A percentile compares a stretch with the other conserved stretches of the same genome.
Evolutionary conservation across 305 asterid genomes (phyloP).

Genomic region (Andrographis paniculata): DNA sequence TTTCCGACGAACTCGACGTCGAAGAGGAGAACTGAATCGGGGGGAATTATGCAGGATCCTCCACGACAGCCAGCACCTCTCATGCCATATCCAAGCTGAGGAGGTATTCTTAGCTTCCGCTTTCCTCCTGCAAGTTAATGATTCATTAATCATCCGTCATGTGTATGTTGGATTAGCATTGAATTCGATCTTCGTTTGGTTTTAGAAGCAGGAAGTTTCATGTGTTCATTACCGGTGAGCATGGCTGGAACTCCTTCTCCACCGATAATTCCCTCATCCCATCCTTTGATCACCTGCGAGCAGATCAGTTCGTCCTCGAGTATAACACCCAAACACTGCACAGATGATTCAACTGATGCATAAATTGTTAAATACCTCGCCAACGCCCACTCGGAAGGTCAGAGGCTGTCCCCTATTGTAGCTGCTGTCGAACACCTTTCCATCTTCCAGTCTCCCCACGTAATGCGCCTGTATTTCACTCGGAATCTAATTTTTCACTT

Average conservation of each 20-base stretch:
- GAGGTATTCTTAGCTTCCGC: conserved; percentile 69
- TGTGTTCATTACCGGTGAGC: conserved; percentile 66
- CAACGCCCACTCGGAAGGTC: conserved; percentile 75
- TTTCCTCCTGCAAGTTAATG: conserved; percentile 56
- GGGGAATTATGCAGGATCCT: conserved; percentile 31
- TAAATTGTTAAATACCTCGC: conserved; percentile 42
- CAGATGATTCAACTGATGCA: too few relatives aligned
- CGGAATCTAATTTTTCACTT: too few relatives aligned
- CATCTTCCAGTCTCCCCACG: conserved; percentile 61
- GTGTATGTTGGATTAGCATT: background rate
- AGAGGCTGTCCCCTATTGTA: conserved; percentile 84
- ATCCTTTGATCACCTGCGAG: conserved; percentile 90
- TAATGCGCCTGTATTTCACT: conserved; percentile 93
- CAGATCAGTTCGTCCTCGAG: too few relatives aligned
- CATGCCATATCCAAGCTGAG: conserved; percentile 71
- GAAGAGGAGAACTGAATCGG: conserved; percentile 1
- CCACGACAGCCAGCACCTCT: conserved; percentile 90
- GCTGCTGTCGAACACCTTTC: conserved; percentile 89
- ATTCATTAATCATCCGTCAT: background rate
- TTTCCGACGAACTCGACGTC: conserved; percentile 7
- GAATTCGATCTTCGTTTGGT: too few relatives aligned
- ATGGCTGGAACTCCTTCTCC: conserved; percentile 85
- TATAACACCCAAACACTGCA: too few relatives aligned
- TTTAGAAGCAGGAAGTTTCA: too few relatives aligned
- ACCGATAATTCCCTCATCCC: conserved; percentile 90